Conservation (phyloP, 1,284 basidiomycete genomes). For the Cryptococcus maquisensis region DNA sequence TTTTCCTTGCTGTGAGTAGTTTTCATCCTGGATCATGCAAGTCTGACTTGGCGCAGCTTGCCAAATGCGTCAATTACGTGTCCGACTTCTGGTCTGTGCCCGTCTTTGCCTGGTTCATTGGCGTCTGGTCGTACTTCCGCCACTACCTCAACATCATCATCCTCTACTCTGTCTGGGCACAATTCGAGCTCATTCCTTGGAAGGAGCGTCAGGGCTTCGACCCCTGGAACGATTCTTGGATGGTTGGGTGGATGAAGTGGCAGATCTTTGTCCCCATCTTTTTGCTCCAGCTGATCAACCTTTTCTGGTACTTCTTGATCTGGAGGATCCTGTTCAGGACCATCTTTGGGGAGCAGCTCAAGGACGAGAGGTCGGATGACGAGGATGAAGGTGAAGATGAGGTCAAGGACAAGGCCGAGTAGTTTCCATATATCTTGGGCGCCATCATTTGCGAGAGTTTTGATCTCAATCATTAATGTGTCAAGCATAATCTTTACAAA, state of each 20-base stretch:
- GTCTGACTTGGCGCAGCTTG: constrained; percentile 54
- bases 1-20: constrained; percentile 70
- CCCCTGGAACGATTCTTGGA: constrained; percentile 64
- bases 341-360: constrained; percentile 34
- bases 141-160: constrained; percentile 88
- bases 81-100: constrained; percentile 62
- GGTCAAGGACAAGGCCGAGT: constrained; percentile 51
- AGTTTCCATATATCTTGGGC: not conserved
- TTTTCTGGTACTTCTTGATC: constrained; percentile 88
- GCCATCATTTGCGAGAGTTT: no score
- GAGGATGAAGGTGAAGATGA: constrained; percentile 46
- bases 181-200: constrained; percentile 68
- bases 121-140: constrained; percentile 90
- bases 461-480: no score
- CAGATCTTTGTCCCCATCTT: constrained; percentile 73
- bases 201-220: constrained; percentile 54
- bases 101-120: constrained; percentile 66
- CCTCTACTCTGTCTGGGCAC: constrained; percentile 77
- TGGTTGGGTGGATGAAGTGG: constrained; percentile 73
- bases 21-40: not conserved
- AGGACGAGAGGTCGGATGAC: constrained; percentile 53
- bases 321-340: constrained; percentile 59
- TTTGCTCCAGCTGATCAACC: constrained; percentile 73
- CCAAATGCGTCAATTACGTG: constrained; percentile 84
- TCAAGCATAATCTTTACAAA: no score